Conservation (phyloP, 2,329 filamentous ascomycete genomes). For the Cryoendolithus antarcticus region DNA sequence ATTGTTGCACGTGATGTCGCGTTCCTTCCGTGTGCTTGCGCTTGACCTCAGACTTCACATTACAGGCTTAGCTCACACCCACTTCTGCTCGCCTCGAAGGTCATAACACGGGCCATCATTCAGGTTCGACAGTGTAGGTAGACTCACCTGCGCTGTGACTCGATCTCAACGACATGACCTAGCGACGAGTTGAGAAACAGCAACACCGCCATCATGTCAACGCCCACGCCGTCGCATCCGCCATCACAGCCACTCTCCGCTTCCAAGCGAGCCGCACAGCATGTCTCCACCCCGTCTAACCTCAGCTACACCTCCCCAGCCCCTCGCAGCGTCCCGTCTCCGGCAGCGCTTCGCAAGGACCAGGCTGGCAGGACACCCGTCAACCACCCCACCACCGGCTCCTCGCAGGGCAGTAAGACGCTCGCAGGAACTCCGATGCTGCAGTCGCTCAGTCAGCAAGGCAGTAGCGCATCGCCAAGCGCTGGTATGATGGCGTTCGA, state of each 20-base stretch:
- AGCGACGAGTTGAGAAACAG: too few species aligned
- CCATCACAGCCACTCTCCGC: constrained; percentile 14
- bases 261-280: constrained; percentile 17
- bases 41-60: too few species aligned
- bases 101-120: too few species aligned
- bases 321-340: constrained; percentile 17
- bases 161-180: too few species aligned
- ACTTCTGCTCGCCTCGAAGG: too few species aligned
- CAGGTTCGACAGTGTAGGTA: too few species aligned
- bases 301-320: constrained; percentile 29
- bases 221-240: constrained; percentile 13
- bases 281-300: constrained; percentile 23
- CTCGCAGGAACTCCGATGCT: constrained; percentile 22
- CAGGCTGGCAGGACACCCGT: constrained; percentile 27
- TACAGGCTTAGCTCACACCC: too few species aligned
- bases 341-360: constrained; percentile 12
- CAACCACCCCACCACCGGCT: constrained; percentile 2
- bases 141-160: too few species aligned
- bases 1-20: too few species aligned
- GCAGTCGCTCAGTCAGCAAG: constrained; percentile 19
- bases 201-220: constrained; percentile 12
- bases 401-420: constrained; percentile 14
- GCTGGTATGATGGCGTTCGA: constrained; percentile 15
- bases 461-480: constrained; percentile 15
- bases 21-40: too few species aligned